A percentile compares a stretch with the other conserved stretches of the same genome.
Conservation (phyloP, 2,329 filamentous ascomycete genomes). For the Phialocephala sp. region DNA sequence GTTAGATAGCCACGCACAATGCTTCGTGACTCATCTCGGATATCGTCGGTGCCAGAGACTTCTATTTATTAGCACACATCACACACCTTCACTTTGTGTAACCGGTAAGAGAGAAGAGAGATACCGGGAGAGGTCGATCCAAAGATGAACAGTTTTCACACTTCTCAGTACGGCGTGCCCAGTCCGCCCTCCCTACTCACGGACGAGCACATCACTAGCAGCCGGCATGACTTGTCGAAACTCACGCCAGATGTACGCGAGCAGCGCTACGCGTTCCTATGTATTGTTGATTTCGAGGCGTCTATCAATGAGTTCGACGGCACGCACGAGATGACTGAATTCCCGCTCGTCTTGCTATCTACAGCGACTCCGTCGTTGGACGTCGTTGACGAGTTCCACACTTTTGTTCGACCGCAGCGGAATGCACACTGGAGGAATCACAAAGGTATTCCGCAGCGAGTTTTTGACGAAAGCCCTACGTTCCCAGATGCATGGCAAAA, state of each 20-base stretch:
- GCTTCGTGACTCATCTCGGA: not conserved
- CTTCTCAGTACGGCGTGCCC: not conserved
- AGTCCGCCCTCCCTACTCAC: not conserved
- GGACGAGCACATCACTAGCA: constrained; percentile 10
- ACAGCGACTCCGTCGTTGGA: constrained; percentile 21
- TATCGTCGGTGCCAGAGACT: not conserved
- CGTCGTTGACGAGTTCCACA: constrained; percentile 24
- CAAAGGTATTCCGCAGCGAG: constrained; percentile 20
- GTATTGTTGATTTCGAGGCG: constrained; percentile 27
- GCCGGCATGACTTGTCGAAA: constrained; percentile 16
- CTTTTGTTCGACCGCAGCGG: constrained; percentile 23
- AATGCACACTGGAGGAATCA: constrained; percentile 17
- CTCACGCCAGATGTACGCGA: constrained; percentile 11
- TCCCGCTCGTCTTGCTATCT: constrained; percentile 25
- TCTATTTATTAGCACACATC: not conserved
- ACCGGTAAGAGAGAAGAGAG: not conserved
- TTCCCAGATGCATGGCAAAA: constrained; percentile 22
- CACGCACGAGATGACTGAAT: constrained; percentile 26
- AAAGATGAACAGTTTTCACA: constrained; percentile 8
- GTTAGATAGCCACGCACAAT: too few species aligned
- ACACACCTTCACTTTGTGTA: not conserved
- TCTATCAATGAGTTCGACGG: constrained; percentile 22
- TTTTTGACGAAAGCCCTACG: constrained; percentile 20
- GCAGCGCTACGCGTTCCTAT: constrained; percentile 23
- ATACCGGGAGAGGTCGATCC: not conserved